Evolutionary conservation across 805 yeast genomes (phyloP).

Genomic region (Lachancea meyersii): DNA sequence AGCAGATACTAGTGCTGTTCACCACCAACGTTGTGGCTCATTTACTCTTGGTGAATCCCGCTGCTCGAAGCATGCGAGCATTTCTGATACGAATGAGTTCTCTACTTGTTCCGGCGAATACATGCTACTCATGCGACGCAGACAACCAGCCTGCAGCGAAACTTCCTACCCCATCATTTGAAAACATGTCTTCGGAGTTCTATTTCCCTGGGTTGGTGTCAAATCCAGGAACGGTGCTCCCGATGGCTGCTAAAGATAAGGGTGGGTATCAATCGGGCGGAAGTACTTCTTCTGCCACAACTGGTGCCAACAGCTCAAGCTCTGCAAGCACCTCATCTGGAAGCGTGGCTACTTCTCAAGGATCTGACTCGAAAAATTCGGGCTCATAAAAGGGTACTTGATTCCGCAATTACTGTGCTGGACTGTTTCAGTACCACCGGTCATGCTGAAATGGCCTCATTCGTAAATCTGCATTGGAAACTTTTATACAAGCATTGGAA

Average conservation of each 20-base stretch:
- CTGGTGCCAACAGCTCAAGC: neutral
- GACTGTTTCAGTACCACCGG: too few relatives aligned
- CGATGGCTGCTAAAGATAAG: conserved; percentile 1
- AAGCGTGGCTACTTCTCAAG: neutral
- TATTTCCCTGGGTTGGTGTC: conserved; percentile 5
- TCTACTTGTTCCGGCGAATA: neutral
- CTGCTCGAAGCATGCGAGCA: conserved; percentile 5
- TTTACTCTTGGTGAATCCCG: conserved; percentile 3
- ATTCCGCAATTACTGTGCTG: too few relatives aligned
- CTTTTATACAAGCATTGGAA: neutral
- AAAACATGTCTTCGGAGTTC: conserved; percentile 1
- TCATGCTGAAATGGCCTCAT: too few relatives aligned
- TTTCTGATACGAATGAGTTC: conserved; percentile 1
- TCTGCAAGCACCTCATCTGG: neutral
- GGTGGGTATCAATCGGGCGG: neutral
- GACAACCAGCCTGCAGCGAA: neutral
- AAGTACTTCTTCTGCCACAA: neutral
- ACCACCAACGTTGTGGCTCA: conserved; percentile 1
- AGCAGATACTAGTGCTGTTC: neutral
- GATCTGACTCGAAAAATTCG: too few relatives aligned
- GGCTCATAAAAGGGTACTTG: too few relatives aligned
- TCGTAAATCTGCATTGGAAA: neutral
- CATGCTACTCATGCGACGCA: neutral
- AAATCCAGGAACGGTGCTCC: conserved; percentile 4
- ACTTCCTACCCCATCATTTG: neutral